Evolutionary conservation across 345 rosid species (phyloP).

Genomic region (Camelina hispida): DNA sequence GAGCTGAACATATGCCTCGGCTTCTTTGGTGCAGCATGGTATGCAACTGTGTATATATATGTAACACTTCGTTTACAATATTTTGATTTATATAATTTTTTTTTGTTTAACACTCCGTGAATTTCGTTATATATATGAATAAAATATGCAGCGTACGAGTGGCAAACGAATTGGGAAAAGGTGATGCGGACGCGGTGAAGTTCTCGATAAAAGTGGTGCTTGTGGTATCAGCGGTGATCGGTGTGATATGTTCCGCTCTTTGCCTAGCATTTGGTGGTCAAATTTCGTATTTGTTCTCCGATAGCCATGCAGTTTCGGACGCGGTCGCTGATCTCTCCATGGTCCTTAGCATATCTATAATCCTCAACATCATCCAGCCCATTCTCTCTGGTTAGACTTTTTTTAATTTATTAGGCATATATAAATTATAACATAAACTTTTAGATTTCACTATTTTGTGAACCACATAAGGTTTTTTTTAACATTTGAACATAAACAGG

Average conservation of each 20-base stretch:
- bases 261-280: slow-evolving; percentile 52
- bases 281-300: slow-evolving; percentile 52
- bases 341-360: slow-evolving; percentile 63
- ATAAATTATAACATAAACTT: not conserved
- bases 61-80: not conserved
- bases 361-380: slow-evolving; percentile 71
- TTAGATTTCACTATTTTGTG: not conserved
- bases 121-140: not conserved
- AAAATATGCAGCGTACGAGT: slow-evolving; percentile 55
- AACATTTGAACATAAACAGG: slow-evolving; percentile 44
- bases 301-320: slow-evolving; percentile 49
- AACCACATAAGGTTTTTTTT: not conserved
- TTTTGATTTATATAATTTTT: not conserved
- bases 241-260: slow-evolving; percentile 48
- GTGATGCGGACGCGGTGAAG: slow-evolving; percentile 56
- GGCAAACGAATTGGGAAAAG: slow-evolving; percentile 70
- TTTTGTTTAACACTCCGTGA: not conserved
- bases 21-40: slow-evolving; percentile 64
- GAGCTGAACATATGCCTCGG: slow-evolving; percentile 63
- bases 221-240: slow-evolving; percentile 43
- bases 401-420: not conserved
- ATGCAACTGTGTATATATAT: slow-evolving; percentile 1
- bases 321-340: slow-evolving; percentile 54
- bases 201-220: slow-evolving; percentile 59
- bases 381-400: slow-evolving; percentile 55